phyloP scores from a whole-genome alignment of 768 basidiomycete species.

The Auriscalpium orientale region DNA sequence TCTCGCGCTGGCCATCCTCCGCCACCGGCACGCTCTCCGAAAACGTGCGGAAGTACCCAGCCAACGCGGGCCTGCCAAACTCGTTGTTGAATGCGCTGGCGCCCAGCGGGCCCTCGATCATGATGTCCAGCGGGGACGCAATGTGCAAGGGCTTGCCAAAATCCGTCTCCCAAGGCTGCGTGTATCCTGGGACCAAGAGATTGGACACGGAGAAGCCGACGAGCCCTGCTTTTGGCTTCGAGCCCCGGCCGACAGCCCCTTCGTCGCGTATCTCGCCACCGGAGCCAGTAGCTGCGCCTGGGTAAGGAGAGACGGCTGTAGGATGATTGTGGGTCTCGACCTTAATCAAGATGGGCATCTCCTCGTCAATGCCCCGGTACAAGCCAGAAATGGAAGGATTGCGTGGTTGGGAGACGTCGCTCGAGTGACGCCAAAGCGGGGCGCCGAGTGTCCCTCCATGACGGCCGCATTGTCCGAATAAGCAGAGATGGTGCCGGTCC shows the following conservation, averaged over 20 bases:
- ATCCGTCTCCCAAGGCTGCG: slow-evolving; percentile 94
- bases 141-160: slow-evolving; percentile 89
- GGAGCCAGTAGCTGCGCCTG: slow-evolving; percentile 97
- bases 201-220: slow-evolving; percentile 92
- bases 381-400: slow-evolving; percentile 19
- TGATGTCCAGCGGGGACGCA: slow-evolving; percentile 90
- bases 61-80: slow-evolving; percentile 87
- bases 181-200: slow-evolving; percentile 83
- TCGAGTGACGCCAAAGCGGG: slow-evolving; percentile 59
- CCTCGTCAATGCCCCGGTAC: slow-evolving; percentile 55
- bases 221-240: slow-evolving; percentile 93
- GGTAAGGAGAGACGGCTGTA: slow-evolving; percentile 95
- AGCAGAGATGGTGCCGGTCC: slow-evolving; percentile 82
- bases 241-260: slow-evolving; percentile 91
- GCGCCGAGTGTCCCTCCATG: slow-evolving; percentile 65
- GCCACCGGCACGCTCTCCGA: slow-evolving; percentile 62
- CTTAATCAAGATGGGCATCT: slow-evolving; percentile 88
- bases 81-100: slow-evolving; percentile 98
- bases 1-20: slow-evolving; percentile 43
- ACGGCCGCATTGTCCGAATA: slow-evolving; percentile 99
- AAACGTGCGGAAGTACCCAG: slow-evolving; percentile 95
- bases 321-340: slow-evolving; percentile 99
- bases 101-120: slow-evolving; percentile 93
- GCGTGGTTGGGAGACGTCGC: slow-evolving; percentile 14
- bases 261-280: slow-evolving; percentile 99